Conservation (phyloP, 805 yeast species). For the Ogataea wickerhamii region DNA sequence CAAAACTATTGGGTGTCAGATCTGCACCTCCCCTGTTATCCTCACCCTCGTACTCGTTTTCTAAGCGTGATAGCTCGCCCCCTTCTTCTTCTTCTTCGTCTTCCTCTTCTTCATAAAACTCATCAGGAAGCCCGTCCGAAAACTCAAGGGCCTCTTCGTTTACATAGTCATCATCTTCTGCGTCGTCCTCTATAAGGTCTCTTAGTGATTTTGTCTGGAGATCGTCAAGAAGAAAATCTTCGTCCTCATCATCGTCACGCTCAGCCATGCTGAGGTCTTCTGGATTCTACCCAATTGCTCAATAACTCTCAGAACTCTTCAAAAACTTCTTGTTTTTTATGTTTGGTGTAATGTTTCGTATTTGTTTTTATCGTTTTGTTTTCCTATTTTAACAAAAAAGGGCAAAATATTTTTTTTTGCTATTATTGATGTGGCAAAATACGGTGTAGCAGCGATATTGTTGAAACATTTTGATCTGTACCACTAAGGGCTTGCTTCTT, state of each 20-base stretch:
- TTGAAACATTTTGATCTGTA: no score
- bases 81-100: background rate
- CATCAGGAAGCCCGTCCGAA: constrained; percentile 17
- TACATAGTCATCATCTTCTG: constrained; percentile 18
- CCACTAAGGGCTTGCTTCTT: no score
- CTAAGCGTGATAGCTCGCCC: constrained; percentile 8
- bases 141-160: constrained; percentile 12
- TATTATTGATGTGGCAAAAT: constrained; percentile 1
- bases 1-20: constrained; percentile 23
- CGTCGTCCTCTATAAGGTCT: constrained; percentile 23
- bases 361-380: background rate
- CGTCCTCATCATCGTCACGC: constrained; percentile 14
- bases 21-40: constrained; percentile 18
- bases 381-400: background rate
- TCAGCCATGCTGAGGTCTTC: constrained; percentile 6
- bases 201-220: constrained; percentile 25
- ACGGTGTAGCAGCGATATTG: no score
- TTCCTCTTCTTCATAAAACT: background rate
- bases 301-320: no score
- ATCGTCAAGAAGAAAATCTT: constrained; percentile 24
- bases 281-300: no score
- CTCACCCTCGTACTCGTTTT: constrained; percentile 15
- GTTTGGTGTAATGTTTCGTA: background rate
- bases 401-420: background rate
- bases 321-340: background rate